Percentiles rank a stretch among this genome's conserved stretches.
Evolutionary conservation across 768 basidiomycete genomes (phyloP).

Genomic region (Tylopilus balloui): DNA sequence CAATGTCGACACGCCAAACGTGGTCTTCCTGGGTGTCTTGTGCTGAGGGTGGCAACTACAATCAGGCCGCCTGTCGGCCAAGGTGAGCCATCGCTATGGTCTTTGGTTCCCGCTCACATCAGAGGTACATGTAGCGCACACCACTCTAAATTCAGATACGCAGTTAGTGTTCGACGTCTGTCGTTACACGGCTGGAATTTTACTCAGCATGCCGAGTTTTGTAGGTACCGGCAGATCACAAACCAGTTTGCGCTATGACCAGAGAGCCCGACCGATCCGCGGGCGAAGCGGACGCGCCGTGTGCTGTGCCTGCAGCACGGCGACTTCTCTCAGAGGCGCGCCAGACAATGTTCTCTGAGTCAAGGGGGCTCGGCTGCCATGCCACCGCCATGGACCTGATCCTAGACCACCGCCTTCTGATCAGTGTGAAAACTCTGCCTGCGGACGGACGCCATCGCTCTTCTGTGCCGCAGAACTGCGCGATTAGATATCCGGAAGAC

Average conservation of each 20-base stretch:
- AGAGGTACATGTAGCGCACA: constrained; percentile 1
- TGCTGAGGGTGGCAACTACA: constrained; percentile 11
- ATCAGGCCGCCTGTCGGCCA: constrained; percentile 13
- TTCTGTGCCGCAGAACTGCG: constrained; percentile 18
- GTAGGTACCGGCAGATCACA: not conserved
- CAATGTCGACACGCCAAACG: constrained; percentile 1
- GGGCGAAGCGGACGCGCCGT: not conserved
- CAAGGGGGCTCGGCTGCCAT: constrained; percentile 29
- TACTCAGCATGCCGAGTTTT: constrained; percentile 11
- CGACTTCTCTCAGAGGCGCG: constrained; percentile 28
- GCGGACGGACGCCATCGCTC: constrained; percentile 1
- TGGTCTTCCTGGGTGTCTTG: constrained; percentile 1
- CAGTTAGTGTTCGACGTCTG: constrained; percentile 9
- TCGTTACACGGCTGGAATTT: not conserved
- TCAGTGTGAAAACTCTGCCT: constrained; percentile 4
- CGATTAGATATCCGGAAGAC: constrained; percentile 28
- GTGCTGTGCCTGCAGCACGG: constrained; percentile 4
- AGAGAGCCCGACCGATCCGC: not conserved
- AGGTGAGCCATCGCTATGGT: constrained; percentile 21
- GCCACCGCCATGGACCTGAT: constrained; percentile 46
- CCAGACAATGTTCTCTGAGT: constrained; percentile 27
- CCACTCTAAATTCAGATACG: not conserved
- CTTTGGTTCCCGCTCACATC: constrained; percentile 9
- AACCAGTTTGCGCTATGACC: not conserved
- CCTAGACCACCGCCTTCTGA: constrained; percentile 32